Conservation (phyloP, 192 early-diverging fungal genomes). For the Backusella psychrophila region DNA sequence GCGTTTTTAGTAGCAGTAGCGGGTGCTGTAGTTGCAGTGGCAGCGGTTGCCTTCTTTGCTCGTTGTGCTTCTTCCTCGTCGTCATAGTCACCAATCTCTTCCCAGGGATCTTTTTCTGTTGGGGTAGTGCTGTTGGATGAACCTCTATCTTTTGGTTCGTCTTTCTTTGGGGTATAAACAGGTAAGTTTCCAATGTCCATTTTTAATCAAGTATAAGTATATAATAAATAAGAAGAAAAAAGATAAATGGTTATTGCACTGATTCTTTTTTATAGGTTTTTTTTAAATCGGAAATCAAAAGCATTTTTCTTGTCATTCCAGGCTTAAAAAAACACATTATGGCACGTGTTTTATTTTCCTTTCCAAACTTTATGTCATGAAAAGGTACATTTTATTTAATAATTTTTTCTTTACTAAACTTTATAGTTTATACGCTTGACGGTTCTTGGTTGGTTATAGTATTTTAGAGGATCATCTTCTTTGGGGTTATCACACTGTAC, state of each 20-base stretch:
- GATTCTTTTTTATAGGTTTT: neutral
- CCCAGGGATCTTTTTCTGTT: neutral
- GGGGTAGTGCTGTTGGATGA: neutral
- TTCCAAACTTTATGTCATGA: neutral
- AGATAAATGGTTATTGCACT: neutral
- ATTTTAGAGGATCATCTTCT: neutral
- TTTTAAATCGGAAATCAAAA: neutral
- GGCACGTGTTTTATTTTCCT: neutral
- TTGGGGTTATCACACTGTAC: slow-evolving; percentile 7
- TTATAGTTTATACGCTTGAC: neutral
- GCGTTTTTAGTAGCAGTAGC: neutral
- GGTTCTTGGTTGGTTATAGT: slow-evolving; percentile 1
- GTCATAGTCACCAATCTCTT: slow-evolving; percentile 4
- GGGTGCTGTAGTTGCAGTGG: neutral
- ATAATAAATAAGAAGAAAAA: neutral
- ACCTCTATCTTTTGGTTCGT: neutral
- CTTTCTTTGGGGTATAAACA: neutral
- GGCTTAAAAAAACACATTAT: neutral
- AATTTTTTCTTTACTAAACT: neutral
- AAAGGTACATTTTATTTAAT: neutral
- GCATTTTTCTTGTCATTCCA: neutral
- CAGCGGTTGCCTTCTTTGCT: neutral
- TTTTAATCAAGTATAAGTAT: neutral
- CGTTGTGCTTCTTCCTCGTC: neutral
- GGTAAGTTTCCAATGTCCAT: neutral